These are phyloP conservation scores for Phytophthora foliorum DNA, from an alignment of 352 stramenopile species.

Conservation along the genomic window DNA sequence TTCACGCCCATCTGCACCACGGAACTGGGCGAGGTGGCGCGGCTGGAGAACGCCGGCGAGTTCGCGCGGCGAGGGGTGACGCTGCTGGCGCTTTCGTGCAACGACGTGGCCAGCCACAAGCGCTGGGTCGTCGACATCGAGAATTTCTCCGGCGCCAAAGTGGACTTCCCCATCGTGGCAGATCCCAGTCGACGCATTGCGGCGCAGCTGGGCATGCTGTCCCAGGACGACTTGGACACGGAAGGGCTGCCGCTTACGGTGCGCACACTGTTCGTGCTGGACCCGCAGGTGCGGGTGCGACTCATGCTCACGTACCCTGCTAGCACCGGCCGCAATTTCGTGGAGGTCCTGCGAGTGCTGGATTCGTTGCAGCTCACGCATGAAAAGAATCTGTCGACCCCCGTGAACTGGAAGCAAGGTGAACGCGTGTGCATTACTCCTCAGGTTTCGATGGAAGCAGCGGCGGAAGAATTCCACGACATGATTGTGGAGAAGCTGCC, in stretches of 20 bases:
- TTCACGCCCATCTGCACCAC: slow-evolving; percentile 96
- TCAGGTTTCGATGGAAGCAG: slow-evolving; percentile 63
- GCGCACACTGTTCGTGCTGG: slow-evolving; percentile 93
- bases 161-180: slow-evolving; percentile 94
- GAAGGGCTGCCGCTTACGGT: slow-evolving; percentile 89
- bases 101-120: slow-evolving; percentile 76
- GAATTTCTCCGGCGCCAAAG: slow-evolving; percentile 65
- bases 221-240: slow-evolving; percentile 82
- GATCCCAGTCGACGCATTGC: slow-evolving; percentile 86
- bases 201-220: slow-evolving; percentile 89
- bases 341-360: slow-evolving; percentile 92
- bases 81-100: slow-evolving; percentile 85
- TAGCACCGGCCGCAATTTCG: slow-evolving; percentile 94
- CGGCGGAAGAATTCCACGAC: slow-evolving; percentile 72
- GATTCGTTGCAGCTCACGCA: slow-evolving; percentile 90
- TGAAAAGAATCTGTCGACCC: slow-evolving; percentile 60
- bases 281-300: slow-evolving; percentile 91
- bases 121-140: slow-evolving; percentile 91
- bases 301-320: slow-evolving; percentile 94
- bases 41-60: slow-evolving; percentile 81
- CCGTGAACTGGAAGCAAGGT: slow-evolving; percentile 80
- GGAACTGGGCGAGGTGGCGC: slow-evolving; percentile 90
- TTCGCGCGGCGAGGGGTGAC: slow-evolving; percentile 86
- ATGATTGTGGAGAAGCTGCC: slow-evolving; percentile 70
- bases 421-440: slow-evolving; percentile 74